phyloP scores from a whole-genome alignment of 768 basidiomycete species.

The Xerocomellus amylosporus region DNA sequence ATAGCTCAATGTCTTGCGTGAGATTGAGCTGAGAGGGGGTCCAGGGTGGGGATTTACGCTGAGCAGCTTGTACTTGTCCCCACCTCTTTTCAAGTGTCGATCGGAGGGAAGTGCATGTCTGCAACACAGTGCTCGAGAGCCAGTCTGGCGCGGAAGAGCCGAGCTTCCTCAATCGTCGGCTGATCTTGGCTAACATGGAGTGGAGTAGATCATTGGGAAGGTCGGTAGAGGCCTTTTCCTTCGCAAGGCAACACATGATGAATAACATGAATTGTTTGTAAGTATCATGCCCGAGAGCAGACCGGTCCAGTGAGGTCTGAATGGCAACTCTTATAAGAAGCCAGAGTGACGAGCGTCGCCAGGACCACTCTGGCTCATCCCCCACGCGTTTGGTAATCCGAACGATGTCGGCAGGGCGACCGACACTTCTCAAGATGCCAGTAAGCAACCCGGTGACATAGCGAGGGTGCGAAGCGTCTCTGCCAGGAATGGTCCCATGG shows the following conservation, averaged over 20 bases:
- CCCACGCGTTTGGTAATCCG: constrained; percentile 42
- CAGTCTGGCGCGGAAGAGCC: constrained; percentile 13
- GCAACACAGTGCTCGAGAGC: constrained; percentile 8
- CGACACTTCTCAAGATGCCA: constrained; percentile 44
- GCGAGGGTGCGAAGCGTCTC: constrained; percentile 42
- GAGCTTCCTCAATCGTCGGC: constrained; percentile 39
- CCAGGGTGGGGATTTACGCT: constrained; percentile 32
- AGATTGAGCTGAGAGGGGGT: constrained; percentile 28
- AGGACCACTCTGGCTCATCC: constrained; percentile 42
- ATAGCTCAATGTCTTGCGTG: constrained; percentile 31
- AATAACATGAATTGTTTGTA: constrained; percentile 37
- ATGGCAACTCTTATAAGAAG: constrained; percentile 46
- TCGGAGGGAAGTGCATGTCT: constrained; percentile 16
- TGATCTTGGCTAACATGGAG: constrained; percentile 37
- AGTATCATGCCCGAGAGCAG: constrained; percentile 4
- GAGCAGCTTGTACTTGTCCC: constrained; percentile 30
- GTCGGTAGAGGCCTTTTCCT: background rate
- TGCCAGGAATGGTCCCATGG: constrained; percentile 35
- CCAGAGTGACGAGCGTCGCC: constrained; percentile 53
- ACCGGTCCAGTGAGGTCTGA: constrained; percentile 35
- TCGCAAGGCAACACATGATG: constrained; percentile 22
- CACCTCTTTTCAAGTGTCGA: constrained; percentile 34
- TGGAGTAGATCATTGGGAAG: constrained; percentile 37
- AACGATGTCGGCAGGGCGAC: constrained; percentile 27
- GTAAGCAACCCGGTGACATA: constrained; percentile 50